Conservation (phyloP, 2,329 filamentous ascomycete species). For the Ustulina deusta region DNA sequence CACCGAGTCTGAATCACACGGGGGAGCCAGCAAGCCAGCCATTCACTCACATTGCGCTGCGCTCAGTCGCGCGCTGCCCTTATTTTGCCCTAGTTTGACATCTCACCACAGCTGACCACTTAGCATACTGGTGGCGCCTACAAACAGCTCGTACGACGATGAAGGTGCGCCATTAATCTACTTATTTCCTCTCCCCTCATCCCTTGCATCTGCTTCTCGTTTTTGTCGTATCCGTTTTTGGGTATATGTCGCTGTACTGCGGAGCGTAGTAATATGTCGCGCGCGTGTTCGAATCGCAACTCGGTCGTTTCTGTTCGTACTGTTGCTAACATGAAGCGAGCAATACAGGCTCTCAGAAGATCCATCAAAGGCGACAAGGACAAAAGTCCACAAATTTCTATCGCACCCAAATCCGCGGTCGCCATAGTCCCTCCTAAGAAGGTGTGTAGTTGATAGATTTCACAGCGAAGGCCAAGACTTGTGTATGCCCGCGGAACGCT, state of each 20-base stretch:
- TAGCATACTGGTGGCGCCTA: slow-evolving; percentile 44
- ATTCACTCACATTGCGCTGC: slow-evolving; percentile 40
- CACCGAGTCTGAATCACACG: slow-evolving; percentile 46
- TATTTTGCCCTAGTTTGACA: slow-evolving; percentile 38
- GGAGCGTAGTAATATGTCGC: slow-evolving; percentile 44
- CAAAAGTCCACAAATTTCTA: slow-evolving; percentile 77
- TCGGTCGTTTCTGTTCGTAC: slow-evolving; percentile 42
- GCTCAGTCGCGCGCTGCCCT: slow-evolving; percentile 40
- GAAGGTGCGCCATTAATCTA: slow-evolving; percentile 53
- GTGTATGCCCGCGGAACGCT: slow-evolving; percentile 34
- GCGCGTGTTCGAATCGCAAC: slow-evolving; percentile 43
- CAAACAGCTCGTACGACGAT: slow-evolving; percentile 49
- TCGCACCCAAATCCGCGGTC: slow-evolving; percentile 85
- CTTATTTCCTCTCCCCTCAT: slow-evolving; percentile 32
- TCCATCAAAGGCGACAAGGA: slow-evolving; percentile 92
- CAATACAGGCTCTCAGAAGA: slow-evolving; percentile 79
- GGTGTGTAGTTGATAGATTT: slow-evolving; percentile 63
- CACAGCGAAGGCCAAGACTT: not conserved
- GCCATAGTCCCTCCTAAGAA: slow-evolving; percentile 94
- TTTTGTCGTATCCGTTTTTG: slow-evolving; percentile 35
- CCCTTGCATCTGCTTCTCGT: slow-evolving; percentile 15
- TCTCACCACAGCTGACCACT: slow-evolving; percentile 39
- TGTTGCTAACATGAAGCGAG: slow-evolving; percentile 55
- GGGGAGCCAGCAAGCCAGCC: slow-evolving; percentile 40
- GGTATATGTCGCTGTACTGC: slow-evolving; percentile 31